Percentiles rank a stretch among this genome's conserved stretches.
These are phyloP conservation scores for Ogataea trehalophila DNA, from an alignment of 805 yeast genomes.

Conservation along the genomic window DNA sequence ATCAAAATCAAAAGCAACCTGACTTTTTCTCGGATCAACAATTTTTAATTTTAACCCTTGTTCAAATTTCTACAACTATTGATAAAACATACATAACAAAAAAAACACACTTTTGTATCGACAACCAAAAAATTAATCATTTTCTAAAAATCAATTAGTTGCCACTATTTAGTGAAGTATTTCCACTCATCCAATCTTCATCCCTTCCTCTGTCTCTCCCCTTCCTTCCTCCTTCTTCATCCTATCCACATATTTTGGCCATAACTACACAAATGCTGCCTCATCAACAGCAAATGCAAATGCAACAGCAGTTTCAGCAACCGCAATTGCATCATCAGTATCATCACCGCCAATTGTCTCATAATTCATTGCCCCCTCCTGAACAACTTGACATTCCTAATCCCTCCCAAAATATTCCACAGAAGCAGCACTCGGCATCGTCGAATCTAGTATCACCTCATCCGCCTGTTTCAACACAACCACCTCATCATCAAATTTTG, in stretches of 20 bases:
- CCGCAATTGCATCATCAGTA: not conserved
- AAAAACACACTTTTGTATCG: no score
- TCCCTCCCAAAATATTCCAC: not conserved
- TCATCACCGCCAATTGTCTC: not conserved
- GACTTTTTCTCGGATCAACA: no score
- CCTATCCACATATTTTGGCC: not conserved
- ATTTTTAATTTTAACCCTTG: no score
- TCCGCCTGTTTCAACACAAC: not conserved
- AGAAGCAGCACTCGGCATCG: not conserved
- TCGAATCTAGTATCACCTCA: not conserved
- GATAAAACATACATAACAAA: no score
- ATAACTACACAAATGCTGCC: not conserved
- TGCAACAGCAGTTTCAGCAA: conserved; percentile 4
- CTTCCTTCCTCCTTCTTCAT: not conserved
- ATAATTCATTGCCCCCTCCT: not conserved
- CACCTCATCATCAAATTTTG: not conserved
- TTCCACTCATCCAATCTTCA: not conserved
- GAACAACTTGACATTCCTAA: no score
- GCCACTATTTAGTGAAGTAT: not conserved
- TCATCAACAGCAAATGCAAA: conserved; percentile 1
- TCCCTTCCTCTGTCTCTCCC: no score
- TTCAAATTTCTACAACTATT: no score
- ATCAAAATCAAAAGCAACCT: no score
- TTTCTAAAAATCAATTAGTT: no score
- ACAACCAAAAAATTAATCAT: no score